A percentile compares a stretch with the other conserved stretches of the same genome.
These are phyloP conservation scores for Kurtzmaniella cleridarum DNA, from an alignment of 805 yeast species.

Conservation along the genomic window DNA sequence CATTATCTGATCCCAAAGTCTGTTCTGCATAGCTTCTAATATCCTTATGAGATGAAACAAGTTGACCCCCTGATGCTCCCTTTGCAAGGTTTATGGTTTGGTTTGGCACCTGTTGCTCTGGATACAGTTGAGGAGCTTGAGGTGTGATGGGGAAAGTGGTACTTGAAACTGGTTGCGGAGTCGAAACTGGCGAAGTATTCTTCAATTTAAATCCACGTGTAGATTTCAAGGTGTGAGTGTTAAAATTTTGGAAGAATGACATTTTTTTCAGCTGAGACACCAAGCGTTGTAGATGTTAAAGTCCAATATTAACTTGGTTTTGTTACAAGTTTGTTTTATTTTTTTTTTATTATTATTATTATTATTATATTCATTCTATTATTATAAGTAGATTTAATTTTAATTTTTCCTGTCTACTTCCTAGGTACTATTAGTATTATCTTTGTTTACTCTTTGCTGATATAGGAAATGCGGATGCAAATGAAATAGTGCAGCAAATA, in stretches of 20 bases:
- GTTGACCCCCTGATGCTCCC: slow-evolving; percentile 16
- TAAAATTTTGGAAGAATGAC: slow-evolving; percentile 41
- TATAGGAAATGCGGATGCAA: no score
- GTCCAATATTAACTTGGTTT: no score
- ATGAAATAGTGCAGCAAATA: no score
- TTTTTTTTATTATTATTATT: no score
- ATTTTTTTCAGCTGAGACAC: slow-evolving; percentile 9
- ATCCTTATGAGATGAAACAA: slow-evolving; percentile 57
- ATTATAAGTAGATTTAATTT: no score
- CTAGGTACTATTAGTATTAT: no score
- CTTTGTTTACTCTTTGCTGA: no score
- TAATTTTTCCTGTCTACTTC: no score
- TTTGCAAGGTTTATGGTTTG: slow-evolving; percentile 1
- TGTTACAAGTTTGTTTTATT: no score
- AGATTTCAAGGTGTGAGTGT: slow-evolving; percentile 36
- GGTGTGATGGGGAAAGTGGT: slow-evolving; percentile 28
- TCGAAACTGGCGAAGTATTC: slow-evolving; percentile 33
- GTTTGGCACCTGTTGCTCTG: neutral
- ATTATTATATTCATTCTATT: no score
- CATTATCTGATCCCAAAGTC: slow-evolving; percentile 88
- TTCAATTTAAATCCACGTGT: slow-evolving; percentile 41
- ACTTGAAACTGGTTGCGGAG: slow-evolving; percentile 32
- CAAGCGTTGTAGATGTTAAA: no score
- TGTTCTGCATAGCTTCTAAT: slow-evolving; percentile 89
- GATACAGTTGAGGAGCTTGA: slow-evolving; percentile 12